Percentiles rank a stretch among this genome's conserved stretches.
Evolutionary conservation across 495 filamentous ascomycete genomes (phyloP).

Genomic region (Amniculicola lignicola): DNA sequence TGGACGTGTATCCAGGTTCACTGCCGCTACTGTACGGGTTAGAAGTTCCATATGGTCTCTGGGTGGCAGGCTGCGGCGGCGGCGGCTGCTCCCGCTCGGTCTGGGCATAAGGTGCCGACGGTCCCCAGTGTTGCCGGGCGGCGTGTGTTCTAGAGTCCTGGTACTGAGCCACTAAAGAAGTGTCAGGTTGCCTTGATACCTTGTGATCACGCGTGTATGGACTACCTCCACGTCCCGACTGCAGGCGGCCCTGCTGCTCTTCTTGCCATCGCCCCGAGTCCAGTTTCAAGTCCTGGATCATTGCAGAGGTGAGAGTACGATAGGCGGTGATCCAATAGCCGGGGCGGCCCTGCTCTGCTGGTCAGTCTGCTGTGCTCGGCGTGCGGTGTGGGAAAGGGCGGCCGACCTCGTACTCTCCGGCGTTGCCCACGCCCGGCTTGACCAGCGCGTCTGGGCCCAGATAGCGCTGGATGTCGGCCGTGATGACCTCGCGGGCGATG

Average conservation of each 20-base stretch:
- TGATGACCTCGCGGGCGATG: constrained; percentile 90
- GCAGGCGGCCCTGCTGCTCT: constrained; percentile 49
- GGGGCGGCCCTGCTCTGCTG: constrained; percentile 55
- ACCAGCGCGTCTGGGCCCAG: constrained; percentile 89
- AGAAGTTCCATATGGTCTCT: constrained; percentile 1
- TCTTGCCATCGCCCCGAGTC: constrained; percentile 83
- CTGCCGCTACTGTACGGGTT: neutral
- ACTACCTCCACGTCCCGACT: constrained; percentile 50
- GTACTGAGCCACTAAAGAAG: constrained; percentile 52
- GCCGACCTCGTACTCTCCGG: constrained; percentile 28
- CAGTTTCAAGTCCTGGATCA: constrained; percentile 81
- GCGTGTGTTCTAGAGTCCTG: constrained; percentile 52
- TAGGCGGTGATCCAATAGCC: constrained; percentile 88
- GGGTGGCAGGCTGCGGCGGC: neutral
- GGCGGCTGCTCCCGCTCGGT: neutral
- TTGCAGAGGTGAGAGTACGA: constrained; percentile 81
- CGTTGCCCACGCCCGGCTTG: constrained; percentile 62
- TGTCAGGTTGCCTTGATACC: constrained; percentile 37
- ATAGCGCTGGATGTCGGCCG: constrained; percentile 91
- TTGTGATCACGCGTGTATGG: constrained; percentile 51
- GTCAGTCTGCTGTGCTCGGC: constrained; percentile 33
- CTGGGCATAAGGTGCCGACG: neutral
- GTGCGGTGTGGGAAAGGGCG: constrained; percentile 12
- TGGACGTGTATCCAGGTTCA: neutral
- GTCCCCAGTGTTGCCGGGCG: constrained; percentile 50